These are phyloP conservation scores for Ulota crispa DNA, from an alignment of 225 moss, liverwort and hornwort species.

Conservation along the genomic window DNA sequence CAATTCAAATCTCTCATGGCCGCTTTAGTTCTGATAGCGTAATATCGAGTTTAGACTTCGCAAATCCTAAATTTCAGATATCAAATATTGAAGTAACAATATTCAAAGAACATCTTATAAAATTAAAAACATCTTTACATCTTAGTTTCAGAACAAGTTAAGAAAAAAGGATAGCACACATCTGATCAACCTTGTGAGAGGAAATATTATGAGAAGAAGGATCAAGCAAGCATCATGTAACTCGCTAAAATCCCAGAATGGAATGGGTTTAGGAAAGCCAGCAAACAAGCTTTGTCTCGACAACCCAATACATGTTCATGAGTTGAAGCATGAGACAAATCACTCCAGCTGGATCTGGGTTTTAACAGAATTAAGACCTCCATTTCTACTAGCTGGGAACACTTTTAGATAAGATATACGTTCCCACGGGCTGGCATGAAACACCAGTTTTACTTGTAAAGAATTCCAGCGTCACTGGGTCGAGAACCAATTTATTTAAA, in stretches of 20 bases:
- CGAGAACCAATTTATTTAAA: conserved; percentile 15
- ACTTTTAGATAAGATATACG: not conserved
- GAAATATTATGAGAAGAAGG: not conserved
- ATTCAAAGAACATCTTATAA: too few species aligned
- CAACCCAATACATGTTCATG: not conserved
- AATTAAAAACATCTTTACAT: not conserved
- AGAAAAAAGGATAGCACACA: not conserved
- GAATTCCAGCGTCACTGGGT: conserved; percentile 2
- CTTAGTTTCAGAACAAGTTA: not conserved
- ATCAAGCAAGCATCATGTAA: not conserved
- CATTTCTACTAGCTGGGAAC: not conserved
- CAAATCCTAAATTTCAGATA: too few species aligned
- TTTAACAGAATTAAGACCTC: not conserved
- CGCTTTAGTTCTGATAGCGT: too few species aligned
- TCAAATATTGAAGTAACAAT: too few species aligned
- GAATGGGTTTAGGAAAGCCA: not conserved
- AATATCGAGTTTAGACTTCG: too few species aligned
- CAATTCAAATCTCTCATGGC: too few species aligned
- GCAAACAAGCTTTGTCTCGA: not conserved
- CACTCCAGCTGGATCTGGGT: not conserved
- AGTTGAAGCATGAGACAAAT: not conserved
- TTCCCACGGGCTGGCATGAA: not conserved
- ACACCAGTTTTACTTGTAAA: not conserved
- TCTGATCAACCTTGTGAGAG: not conserved
- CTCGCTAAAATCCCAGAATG: not conserved